A percentile compares a stretch with the other conserved stretches of the same genome.
These are phyloP conservation scores for Psilocybe cubensis DNA, from an alignment of 768 basidiomycete genomes.

Conservation along the genomic window DNA sequence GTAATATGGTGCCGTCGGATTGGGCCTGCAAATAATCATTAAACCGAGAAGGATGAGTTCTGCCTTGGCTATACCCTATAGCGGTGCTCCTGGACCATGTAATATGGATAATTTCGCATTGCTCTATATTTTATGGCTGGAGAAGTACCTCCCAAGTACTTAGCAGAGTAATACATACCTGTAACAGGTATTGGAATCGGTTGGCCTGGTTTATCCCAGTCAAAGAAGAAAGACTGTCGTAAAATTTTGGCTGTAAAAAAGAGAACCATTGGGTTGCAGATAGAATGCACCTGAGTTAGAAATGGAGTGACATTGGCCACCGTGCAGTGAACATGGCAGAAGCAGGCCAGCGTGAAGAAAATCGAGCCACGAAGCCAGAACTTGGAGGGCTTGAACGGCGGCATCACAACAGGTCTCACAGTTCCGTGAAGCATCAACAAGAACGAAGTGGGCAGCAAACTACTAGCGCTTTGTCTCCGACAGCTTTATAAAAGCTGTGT, in stretches of 20 bases:
- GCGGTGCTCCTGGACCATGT: slow-evolving; percentile 43
- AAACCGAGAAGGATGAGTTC: slow-evolving; percentile 3
- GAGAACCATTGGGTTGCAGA: background rate
- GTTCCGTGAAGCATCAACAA: too few species aligned
- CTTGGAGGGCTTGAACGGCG: background rate
- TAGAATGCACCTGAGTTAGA: slow-evolving; percentile 30
- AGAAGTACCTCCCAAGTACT: background rate
- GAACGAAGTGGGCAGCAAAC: background rate
- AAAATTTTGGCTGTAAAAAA: background rate
- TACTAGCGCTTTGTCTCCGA: background rate
- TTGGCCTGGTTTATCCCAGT: slow-evolving; percentile 38
- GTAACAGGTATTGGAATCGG: slow-evolving; percentile 43
- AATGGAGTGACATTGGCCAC: slow-evolving; percentile 23
- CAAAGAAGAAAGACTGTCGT: slow-evolving; percentile 48
- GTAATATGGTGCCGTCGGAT: slow-evolving; percentile 58
- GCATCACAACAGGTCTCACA: background rate
- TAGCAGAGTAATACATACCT: slow-evolving; percentile 24
- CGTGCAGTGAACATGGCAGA: slow-evolving; percentile 11
- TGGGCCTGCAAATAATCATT: slow-evolving; percentile 42
- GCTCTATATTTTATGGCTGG: slow-evolving; percentile 30
- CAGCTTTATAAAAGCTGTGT: background rate
- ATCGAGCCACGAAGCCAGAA: background rate
- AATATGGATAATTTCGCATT: slow-evolving; percentile 48
- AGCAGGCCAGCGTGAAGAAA: slow-evolving; percentile 5
- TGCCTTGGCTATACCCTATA: slow-evolving; percentile 42